Evolutionary conservation across 768 basidiomycete genomes (phyloP).

Genomic region (Boletus huronensis): DNA sequence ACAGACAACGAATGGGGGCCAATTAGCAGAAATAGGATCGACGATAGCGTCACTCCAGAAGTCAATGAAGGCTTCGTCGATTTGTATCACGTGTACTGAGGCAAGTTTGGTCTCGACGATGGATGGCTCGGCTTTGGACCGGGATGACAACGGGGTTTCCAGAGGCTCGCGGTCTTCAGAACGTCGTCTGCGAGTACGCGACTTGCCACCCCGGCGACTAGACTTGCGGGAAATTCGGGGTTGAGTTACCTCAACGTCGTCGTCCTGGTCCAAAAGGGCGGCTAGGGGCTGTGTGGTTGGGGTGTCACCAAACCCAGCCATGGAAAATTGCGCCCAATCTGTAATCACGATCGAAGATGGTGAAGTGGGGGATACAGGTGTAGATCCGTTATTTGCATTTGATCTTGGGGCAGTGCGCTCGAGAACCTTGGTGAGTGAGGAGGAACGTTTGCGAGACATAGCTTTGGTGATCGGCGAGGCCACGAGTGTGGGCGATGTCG

Average conservation of each 20-base stretch:
- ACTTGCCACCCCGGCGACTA: slow-evolving; percentile 32
- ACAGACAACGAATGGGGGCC: slow-evolving; percentile 71
- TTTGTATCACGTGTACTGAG: slow-evolving; percentile 40
- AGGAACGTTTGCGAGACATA: slow-evolving; percentile 31
- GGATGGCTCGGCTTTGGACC: slow-evolving; percentile 8
- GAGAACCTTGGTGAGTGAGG: slow-evolving; percentile 32
- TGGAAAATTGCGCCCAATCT: slow-evolving; percentile 71
- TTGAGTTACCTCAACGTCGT: slow-evolving; percentile 56
- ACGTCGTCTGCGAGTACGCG: slow-evolving; percentile 23
- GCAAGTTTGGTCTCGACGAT: slow-evolving; percentile 39
- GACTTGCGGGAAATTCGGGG: slow-evolving; percentile 36
- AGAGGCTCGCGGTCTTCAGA: slow-evolving; percentile 19
- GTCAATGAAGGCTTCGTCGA: slow-evolving; percentile 82
- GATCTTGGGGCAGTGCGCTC: slow-evolving; percentile 6
- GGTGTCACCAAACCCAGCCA: slow-evolving; percentile 55
- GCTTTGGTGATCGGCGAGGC: slow-evolving; percentile 35
- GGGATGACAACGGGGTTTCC: slow-evolving; percentile 18
- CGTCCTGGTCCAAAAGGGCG: slow-evolving; percentile 57
- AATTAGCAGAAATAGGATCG: slow-evolving; percentile 60
- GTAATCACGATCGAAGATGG: slow-evolving; percentile 29
- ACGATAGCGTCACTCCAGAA: slow-evolving; percentile 76
- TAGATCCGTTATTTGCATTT: slow-evolving; percentile 20
- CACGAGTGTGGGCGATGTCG: slow-evolving; percentile 27
- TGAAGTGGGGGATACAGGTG: slow-evolving; percentile 28
- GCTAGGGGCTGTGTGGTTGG: slow-evolving; percentile 40